Percentiles rank a stretch among this genome's conserved stretches.
These are phyloP conservation scores for Blastocrithidia nonstop DNA, from an alignment of 208 protist species.

Conservation along the genomic window DNA sequence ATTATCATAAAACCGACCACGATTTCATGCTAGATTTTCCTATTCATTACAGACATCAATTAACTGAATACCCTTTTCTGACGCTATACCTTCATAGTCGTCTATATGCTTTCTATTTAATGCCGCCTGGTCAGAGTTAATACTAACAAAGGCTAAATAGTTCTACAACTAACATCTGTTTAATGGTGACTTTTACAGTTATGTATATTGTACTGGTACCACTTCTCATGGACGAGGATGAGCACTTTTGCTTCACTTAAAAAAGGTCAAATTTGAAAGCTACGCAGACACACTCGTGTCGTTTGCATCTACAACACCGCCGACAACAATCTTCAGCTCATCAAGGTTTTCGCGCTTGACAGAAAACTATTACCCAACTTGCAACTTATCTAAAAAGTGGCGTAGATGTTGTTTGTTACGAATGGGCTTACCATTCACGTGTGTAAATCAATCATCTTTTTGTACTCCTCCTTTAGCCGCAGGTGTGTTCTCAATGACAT, in stretches of 20 bases:
- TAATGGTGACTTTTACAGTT: conserved; percentile 12
- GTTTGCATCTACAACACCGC: conserved; percentile 48
- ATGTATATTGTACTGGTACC: conserved; percentile 5
- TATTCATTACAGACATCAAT: conserved; percentile 43
- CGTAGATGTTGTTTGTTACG: conserved; percentile 70
- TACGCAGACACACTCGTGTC: conserved; percentile 28
- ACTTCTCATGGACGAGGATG: conserved; percentile 10
- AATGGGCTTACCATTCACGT: conserved; percentile 59
- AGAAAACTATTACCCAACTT: conserved; percentile 71
- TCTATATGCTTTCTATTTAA: conserved; percentile 3
- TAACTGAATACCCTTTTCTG: conserved; percentile 52
- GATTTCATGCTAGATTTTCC: conserved; percentile 25
- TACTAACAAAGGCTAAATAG: conserved; percentile 54
- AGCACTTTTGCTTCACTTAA: conserved; percentile 36
- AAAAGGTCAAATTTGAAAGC: conserved; percentile 65
- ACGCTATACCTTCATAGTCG: conserved; percentile 22
- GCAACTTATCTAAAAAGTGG: conserved; percentile 28
- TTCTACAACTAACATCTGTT: conserved; percentile 30
- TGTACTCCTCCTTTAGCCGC: conserved; percentile 63
- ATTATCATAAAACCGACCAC: conserved; percentile 71
- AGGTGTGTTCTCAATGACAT: conserved; percentile 64
- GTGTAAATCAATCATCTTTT: conserved; percentile 82
- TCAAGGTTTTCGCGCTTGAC: conserved; percentile 72
- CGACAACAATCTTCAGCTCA: conserved; percentile 73
- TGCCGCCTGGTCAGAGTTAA: conserved; percentile 13